Conservation (phyloP, 2,329 filamentous ascomycete genomes). For the Xylaria sp. region DNA sequence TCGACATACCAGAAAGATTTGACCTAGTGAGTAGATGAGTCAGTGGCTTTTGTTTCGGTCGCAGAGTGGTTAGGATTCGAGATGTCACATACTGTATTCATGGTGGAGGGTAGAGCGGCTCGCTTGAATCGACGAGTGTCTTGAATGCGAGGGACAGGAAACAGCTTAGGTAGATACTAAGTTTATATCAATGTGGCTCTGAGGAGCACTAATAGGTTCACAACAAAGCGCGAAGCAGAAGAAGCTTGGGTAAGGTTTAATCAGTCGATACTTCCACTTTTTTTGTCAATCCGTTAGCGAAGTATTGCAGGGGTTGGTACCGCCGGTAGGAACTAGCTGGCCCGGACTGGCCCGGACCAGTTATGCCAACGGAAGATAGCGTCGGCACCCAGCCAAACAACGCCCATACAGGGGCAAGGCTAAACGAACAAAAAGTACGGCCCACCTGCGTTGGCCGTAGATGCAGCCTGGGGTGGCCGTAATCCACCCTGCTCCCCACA, state of each 20-base stretch:
- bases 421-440: neutral
- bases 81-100: conserved; percentile 31
- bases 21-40: conserved; percentile 49
- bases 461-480: no score
- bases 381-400: neutral
- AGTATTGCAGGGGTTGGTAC: neutral
- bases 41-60: conserved; percentile 18
- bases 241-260: conserved; percentile 14
- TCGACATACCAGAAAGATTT: conserved; percentile 68
- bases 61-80: neutral
- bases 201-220: neutral
- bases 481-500: no score
- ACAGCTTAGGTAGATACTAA: no score
- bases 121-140: neutral
- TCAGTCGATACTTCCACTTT: conserved; percentile 17
- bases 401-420: neutral
- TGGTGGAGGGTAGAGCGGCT: neutral
- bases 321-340: conserved; percentile 4
- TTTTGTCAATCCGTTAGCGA: conserved; percentile 13
- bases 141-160: neutral
- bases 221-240: neutral
- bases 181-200: neutral
- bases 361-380: neutral
- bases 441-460: neutral
- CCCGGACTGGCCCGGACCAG: neutral